Percentiles rank a stretch among this genome's conserved stretches.
These are phyloP conservation scores for Cyberlindnera meyerae DNA, from an alignment of 805 yeast species.

Conservation along the genomic window DNA sequence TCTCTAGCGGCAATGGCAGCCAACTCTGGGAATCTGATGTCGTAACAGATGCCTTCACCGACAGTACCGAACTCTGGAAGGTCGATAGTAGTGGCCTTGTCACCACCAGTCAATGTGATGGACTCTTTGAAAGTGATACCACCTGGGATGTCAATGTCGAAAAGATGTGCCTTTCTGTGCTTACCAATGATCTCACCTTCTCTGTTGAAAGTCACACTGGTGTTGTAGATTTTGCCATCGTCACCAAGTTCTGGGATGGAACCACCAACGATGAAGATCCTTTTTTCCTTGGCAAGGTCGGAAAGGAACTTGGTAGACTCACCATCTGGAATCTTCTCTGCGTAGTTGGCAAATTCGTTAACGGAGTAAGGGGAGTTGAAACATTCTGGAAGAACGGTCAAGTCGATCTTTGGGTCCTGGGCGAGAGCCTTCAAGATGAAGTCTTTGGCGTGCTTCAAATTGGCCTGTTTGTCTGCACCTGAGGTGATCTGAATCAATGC, in stretches of 20 bases:
- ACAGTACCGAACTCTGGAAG: constrained; percentile 43
- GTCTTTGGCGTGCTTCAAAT: constrained; percentile 61
- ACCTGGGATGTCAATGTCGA: constrained; percentile 90
- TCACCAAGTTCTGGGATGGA: constrained; percentile 76
- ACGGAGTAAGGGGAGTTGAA: constrained; percentile 79
- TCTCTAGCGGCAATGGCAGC: constrained; percentile 68
- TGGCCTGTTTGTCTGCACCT: constrained; percentile 67
- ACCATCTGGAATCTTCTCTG: constrained; percentile 80
- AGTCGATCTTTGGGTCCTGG: constrained; percentile 56
- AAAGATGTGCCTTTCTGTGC: constrained; percentile 87
- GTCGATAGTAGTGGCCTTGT: constrained; percentile 62
- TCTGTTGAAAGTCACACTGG: constrained; percentile 70
- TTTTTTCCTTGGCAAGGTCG: constrained; percentile 58
- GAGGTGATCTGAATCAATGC: constrained; percentile 81
- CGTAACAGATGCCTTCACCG: constrained; percentile 85
- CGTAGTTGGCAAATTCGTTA: constrained; percentile 77
- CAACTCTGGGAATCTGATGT: constrained; percentile 76
- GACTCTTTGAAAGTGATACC: constrained; percentile 90
- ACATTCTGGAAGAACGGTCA: constrained; percentile 84
- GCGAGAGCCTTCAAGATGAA: constrained; percentile 59
- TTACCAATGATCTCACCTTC: constrained; percentile 79
- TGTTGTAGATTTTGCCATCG: constrained; percentile 61
- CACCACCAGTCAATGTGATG: constrained; percentile 71
- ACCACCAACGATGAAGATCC: constrained; percentile 78
- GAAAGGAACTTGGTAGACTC: constrained; percentile 62